Evolutionary conservation across 1,284 basidiomycete species (phyloP), one percentile per base, ranked within the genome.

Genomic region (Cutaneotrichosporon cutaneum): DNA sequence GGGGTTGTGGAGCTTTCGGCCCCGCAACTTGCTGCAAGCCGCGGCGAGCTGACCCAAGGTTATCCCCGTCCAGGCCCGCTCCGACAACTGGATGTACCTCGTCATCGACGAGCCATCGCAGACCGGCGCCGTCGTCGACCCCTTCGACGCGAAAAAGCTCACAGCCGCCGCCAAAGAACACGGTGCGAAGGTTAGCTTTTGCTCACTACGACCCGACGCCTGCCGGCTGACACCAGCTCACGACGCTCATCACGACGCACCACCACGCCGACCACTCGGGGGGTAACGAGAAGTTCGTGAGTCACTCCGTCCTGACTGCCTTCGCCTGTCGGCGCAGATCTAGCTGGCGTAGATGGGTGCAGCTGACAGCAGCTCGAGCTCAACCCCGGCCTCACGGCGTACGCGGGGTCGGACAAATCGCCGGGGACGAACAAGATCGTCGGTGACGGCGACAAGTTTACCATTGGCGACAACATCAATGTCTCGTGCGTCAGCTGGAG

Each of bases 221-320:
- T 21, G n/a, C 14, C 22, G 16, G 22, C 54, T 65, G 42, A 54
- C 56, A 22, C 6, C 36, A 77, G 74, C 85, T 94, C 61, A 84
- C 89, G 27, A 88, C 88, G 27, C 84, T 85, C 44, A 84, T 95
- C 67, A 94, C 90, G 13, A 95, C 92, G 0, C 92, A 94, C 79
- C 91, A 93, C 79, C 92, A 94, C 77, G 71, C 82, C 66, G 94
- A 98, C 81, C 94, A 98, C 77, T 89, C 88, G 61, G 94, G 94
- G 11, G 93, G 93, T 14, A 90, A 90, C 75, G 71, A 83, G 69
- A 84, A 85, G n/a, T 81, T 87, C 68, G 77, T 80, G 67, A 63
- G 73, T 68, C 14, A 13, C 60, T 8, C 39, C 4, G 14, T 16
- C n/a, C 18, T 18, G n/a, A 18, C 22, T 18, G 14, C 14, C 16